Percentiles rank a stretch among this genome's conserved stretches.
Conservation (phyloP, 2,329 filamentous ascomycete genomes). For the Nemania abortiva region DNA sequence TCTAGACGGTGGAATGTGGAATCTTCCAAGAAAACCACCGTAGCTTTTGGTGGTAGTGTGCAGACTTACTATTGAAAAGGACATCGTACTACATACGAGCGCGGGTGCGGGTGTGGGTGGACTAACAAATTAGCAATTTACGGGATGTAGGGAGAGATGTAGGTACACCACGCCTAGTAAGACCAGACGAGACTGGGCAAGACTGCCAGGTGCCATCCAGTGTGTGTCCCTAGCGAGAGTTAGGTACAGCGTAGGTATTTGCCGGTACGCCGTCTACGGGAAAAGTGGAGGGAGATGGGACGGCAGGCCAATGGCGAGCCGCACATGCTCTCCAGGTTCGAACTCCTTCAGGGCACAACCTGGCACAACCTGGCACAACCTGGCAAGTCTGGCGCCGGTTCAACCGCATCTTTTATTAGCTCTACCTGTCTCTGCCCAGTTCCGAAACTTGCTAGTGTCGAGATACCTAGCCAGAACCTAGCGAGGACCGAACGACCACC, state of each 20-base stretch:
- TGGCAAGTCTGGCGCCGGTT: constrained; percentile 19
- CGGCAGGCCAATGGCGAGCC: constrained; percentile 5
- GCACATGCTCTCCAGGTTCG: background rate
- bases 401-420: constrained; percentile 23
- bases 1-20: background rate
- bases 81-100: constrained; percentile 3
- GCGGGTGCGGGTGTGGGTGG: background rate
- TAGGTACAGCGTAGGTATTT: constrained; percentile 18
- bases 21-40: constrained; percentile 10
- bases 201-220: background rate
- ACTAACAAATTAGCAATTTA: constrained; percentile 4
- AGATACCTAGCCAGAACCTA: constrained; percentile 15
- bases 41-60: background rate
- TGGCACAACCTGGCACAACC: constrained; percentile 11
- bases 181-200: background rate
- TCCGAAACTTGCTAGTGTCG: constrained; percentile 35
- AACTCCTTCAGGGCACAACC: constrained; percentile 15
- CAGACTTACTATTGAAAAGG: constrained; percentile 1
- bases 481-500: constrained; percentile 15
- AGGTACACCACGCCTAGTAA: background rate
- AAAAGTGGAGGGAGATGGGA: constrained; percentile 9
- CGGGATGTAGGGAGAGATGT: background rate
- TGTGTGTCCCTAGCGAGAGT: constrained; percentile 5
- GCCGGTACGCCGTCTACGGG: constrained; percentile 10
- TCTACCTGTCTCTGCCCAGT: constrained; percentile 25